phyloP scores from a whole-genome alignment of 2,329 filamentous ascomycete genomes.

The Boeremia lycopersici region DNA sequence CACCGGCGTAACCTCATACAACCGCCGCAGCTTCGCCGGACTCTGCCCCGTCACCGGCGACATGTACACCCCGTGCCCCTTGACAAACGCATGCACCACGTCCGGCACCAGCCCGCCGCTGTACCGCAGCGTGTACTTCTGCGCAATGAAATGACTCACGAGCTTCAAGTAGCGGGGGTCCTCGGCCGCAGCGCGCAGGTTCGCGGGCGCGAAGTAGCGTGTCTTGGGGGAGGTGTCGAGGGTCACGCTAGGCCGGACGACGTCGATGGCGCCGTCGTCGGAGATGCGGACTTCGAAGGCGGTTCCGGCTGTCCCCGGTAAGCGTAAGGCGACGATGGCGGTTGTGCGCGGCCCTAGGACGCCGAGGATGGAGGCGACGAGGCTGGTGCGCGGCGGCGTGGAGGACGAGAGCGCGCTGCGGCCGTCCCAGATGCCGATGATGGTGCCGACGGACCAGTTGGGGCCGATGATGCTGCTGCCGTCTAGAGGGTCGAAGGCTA shows the following conservation, averaged over 20 bases:
- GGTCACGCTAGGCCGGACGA: constrained; percentile 53
- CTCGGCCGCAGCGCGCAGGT: constrained; percentile 63
- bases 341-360: constrained; percentile 43
- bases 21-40: constrained; percentile 62
- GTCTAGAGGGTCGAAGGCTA: constrained; percentile 69
- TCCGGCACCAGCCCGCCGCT: constrained; percentile 67
- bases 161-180: constrained; percentile 57
- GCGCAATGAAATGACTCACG: constrained; percentile 56
- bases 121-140: constrained; percentile 65
- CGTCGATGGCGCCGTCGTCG: constrained; percentile 41
- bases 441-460: constrained; percentile 57
- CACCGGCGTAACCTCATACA: constrained; percentile 67
- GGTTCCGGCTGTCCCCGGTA: constrained; percentile 46
- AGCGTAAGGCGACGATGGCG: constrained; percentile 60
- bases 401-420: constrained; percentile 25
- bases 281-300: constrained; percentile 62
- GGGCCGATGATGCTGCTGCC: constrained; percentile 62
- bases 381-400: constrained; percentile 24
- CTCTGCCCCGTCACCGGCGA: constrained; percentile 60
- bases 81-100: constrained; percentile 63
- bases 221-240: constrained; percentile 53
- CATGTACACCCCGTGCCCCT: constrained; percentile 67
- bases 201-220: constrained; percentile 67
- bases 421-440: constrained; percentile 62
- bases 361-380: constrained; percentile 43